Percentiles rank a stretch among this genome's conserved stretches.
Evolutionary conservation across 805 yeast genomes (phyloP).

Genomic region (Spathaspora arborariae): DNA sequence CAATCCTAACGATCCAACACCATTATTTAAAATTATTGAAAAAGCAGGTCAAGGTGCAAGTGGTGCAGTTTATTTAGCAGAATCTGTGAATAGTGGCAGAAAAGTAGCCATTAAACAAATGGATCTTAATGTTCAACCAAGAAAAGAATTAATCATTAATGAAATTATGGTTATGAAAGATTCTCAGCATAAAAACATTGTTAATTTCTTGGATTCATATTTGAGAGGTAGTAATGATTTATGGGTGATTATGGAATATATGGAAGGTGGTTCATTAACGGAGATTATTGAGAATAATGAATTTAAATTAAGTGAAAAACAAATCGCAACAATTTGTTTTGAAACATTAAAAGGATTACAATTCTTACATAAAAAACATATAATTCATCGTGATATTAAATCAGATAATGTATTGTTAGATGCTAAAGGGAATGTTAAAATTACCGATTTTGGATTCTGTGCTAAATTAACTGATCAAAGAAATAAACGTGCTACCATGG

Average conservation of each 20-base stretch:
- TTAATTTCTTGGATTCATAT: conserved; percentile 89
- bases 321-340: conserved; percentile 85
- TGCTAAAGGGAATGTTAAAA: conserved; percentile 41
- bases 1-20: conserved; percentile 79
- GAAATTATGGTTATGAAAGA: conserved; percentile 97
- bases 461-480: conserved; percentile 75
- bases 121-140: conserved; percentile 85
- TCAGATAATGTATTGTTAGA: conserved; percentile 44
- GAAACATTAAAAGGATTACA: conserved; percentile 91
- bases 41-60: conserved; percentile 98
- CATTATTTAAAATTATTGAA: conserved; percentile 69
- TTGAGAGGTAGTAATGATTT: conserved; percentile 73
- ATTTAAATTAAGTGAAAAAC: conserved; percentile 67
- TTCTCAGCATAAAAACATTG: conserved; percentile 90
- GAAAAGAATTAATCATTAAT: conserved; percentile 92
- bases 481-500: conserved; percentile 78
- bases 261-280: conserved; percentile 98
- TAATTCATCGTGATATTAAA: conserved; percentile 66
- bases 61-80: conserved; percentile 91
- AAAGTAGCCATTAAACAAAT: conserved; percentile 96
- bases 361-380: conserved; percentile 86
- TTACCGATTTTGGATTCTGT: conserved; percentile 49
- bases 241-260: conserved; percentile 99
- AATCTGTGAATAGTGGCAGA: conserved; percentile 50
- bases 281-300: conserved; percentile 92